Conservation (phyloP, 441 rosid species). For the Hura crepitans region DNA sequence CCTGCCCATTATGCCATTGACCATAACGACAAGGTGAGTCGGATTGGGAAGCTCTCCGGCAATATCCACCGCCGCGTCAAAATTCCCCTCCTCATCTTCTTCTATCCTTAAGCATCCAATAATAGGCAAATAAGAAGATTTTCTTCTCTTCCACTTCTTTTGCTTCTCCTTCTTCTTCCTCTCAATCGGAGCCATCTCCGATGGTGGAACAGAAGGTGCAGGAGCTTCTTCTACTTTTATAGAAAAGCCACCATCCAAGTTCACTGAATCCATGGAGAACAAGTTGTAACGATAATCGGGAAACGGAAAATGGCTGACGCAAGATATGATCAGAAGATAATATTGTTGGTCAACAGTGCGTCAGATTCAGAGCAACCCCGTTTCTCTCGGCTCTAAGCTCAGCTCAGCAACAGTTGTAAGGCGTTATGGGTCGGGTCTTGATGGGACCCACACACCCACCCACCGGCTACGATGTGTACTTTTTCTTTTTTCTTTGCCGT, state of each 20-base stretch:
- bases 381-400: too few relatives aligned
- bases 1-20: constrained; percentile 88
- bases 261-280: constrained; percentile 9
- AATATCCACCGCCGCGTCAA: constrained; percentile 41
- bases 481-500: too few relatives aligned
- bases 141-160: constrained; percentile 24
- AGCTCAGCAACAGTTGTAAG: too few relatives aligned
- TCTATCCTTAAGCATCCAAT: constrained; percentile 55
- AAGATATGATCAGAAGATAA: too few relatives aligned
- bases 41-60: constrained; percentile 40
- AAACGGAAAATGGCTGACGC: too few relatives aligned
- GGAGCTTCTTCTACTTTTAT: background rate
- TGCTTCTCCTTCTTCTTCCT: background rate
- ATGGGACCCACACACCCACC: too few relatives aligned
- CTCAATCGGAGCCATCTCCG: background rate
- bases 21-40: constrained; percentile 71
- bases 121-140: constrained; percentile 25
- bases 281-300: too few relatives aligned
- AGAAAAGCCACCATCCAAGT: background rate
- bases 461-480: too few relatives aligned
- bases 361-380: too few relatives aligned
- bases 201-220: constrained; percentile 10
- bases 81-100: constrained; percentile 42
- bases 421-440: too few relatives aligned
- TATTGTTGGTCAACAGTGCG: too few relatives aligned